Conservation (phyloP, 768 basidiomycete species). For the Russula foetens region DNA sequence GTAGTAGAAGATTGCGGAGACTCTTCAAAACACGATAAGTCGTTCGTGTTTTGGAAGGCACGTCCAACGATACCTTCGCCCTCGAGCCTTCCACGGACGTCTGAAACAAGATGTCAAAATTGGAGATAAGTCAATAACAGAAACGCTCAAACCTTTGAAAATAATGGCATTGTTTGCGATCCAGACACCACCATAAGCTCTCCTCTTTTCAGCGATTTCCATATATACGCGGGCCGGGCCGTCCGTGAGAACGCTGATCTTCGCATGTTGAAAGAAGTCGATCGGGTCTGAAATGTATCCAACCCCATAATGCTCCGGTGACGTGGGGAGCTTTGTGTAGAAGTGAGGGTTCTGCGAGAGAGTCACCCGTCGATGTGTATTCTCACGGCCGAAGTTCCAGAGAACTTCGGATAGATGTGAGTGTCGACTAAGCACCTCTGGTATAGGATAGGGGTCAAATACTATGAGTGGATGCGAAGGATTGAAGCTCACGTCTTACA, state of each 20-base stretch:
- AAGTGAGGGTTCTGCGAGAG: neutral
- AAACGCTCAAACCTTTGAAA: neutral
- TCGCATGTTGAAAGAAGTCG: neutral
- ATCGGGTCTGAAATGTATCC: neutral
- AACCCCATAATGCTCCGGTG: neutral
- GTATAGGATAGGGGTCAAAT: neutral
- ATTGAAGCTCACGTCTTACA: neutral
- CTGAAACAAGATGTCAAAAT: neutral
- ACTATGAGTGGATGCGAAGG: neutral
- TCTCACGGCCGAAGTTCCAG: conserved; percentile 9
- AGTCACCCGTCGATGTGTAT: neutral
- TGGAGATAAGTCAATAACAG: neutral
- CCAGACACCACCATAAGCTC: conserved; percentile 7
- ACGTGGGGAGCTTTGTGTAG: neutral
- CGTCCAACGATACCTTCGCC: neutral
- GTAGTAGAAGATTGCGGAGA: neutral
- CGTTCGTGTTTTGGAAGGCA: neutral
- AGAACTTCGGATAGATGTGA: neutral
- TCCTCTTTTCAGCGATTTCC: neutral
- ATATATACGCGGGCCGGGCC: neutral
- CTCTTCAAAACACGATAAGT: neutral
- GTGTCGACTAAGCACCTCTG: neutral
- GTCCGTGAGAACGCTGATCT: neutral
- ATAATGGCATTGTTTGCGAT: neutral
- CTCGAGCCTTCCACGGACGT: neutral